Percentiles rank a stretch among this genome's conserved stretches.
phyloP scores from a whole-genome alignment of 768 basidiomycete genomes.

The Mrakia hoshinonis region DNA sequence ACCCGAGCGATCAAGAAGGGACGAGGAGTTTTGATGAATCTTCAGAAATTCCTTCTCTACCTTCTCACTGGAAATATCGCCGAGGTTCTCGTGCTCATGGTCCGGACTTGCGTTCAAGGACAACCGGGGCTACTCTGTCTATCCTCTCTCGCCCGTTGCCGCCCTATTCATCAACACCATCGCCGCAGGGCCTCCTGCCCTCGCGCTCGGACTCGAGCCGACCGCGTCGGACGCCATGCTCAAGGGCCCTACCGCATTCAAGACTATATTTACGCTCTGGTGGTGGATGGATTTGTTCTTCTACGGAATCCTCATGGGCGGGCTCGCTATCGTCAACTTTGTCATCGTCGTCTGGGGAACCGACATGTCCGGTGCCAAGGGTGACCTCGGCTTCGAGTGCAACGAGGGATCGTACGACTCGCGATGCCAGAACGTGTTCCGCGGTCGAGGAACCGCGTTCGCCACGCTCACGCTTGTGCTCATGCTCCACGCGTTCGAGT shows the following conservation, averaged over 20 bases:
- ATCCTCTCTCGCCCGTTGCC: conserved; percentile 52
- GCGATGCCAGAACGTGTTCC: conserved; percentile 41
- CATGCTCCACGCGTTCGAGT: conserved; percentile 33
- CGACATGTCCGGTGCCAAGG: not conserved
- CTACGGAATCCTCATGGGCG: conserved; percentile 39
- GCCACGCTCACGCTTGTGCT: conserved; percentile 41
- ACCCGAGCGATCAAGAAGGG: conserved; percentile 59
- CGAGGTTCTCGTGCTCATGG: conserved; percentile 50
- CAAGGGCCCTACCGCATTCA: conserved; percentile 42
- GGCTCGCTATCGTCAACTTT: conserved; percentile 39
- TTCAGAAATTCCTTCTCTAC: conserved; percentile 52
- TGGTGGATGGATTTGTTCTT: conserved; percentile 41
- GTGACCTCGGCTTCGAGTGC: conserved; percentile 38
- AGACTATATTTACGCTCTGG: conserved; percentile 42
- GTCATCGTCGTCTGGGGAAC: conserved; percentile 34
- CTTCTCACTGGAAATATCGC: conserved; percentile 52
- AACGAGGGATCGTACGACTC: conserved; percentile 36
- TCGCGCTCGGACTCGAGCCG: conserved; percentile 30
- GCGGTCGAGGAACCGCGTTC: conserved; percentile 42
- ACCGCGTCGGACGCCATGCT: conserved; percentile 51
- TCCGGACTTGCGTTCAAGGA: conserved; percentile 56
- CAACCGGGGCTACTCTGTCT: conserved; percentile 46
- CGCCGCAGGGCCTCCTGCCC: conserved; percentile 45
- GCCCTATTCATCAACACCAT: conserved; percentile 41
- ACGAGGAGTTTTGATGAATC: conserved; percentile 53